Conservation (phyloP, 345 rosid genomes). For the Aurinia saxatilis region DNA sequence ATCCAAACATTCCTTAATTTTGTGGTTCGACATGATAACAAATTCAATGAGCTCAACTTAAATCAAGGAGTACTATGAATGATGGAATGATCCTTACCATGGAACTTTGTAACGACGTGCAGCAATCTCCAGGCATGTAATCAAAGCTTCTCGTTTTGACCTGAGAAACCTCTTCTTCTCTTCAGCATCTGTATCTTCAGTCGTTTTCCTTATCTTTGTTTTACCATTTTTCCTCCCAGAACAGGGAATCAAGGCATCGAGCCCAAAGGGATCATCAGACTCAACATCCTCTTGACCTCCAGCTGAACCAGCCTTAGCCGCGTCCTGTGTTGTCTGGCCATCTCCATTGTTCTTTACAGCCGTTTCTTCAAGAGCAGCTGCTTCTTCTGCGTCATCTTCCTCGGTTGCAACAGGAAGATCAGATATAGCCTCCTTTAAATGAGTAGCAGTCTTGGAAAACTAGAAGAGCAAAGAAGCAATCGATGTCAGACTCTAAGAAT, state of each 20-base stretch:
- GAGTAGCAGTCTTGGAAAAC: slow-evolving; percentile 78
- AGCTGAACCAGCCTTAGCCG: slow-evolving; percentile 22
- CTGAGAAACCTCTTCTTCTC: slow-evolving; percentile 61
- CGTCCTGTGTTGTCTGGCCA: slow-evolving; percentile 20
- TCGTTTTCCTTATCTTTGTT: slow-evolving; percentile 45
- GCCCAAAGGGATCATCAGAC: slow-evolving; percentile 97
- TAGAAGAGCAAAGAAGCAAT: slow-evolving; percentile 2
- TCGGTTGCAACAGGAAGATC: slow-evolving; percentile 67
- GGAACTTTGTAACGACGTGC: slow-evolving; percentile 79
- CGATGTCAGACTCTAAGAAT: not conserved
- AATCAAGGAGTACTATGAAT: not conserved
- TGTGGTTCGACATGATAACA: not conserved
- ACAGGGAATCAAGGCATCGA: slow-evolving; percentile 59
- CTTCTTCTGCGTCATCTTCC: slow-evolving; percentile 75
- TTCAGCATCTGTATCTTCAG: slow-evolving; percentile 43
- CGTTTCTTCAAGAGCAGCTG: slow-evolving; percentile 51
- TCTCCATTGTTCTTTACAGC: slow-evolving; percentile 30
- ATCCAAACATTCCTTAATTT: not conserved
- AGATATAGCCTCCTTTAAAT: slow-evolving; percentile 55
- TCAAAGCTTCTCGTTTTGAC: slow-evolving; percentile 76
- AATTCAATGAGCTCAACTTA: not conserved
- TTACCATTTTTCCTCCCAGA: slow-evolving; percentile 50
- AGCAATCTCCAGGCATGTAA: slow-evolving; percentile 82
- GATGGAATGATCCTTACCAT: slow-evolving; percentile 41
- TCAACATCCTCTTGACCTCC: slow-evolving; percentile 41